Percentiles rank a stretch among this genome's conserved stretches.
phyloP scores from a whole-genome alignment of 2,329 filamentous ascomycete species.

The Lecanosticta acicola region DNA sequence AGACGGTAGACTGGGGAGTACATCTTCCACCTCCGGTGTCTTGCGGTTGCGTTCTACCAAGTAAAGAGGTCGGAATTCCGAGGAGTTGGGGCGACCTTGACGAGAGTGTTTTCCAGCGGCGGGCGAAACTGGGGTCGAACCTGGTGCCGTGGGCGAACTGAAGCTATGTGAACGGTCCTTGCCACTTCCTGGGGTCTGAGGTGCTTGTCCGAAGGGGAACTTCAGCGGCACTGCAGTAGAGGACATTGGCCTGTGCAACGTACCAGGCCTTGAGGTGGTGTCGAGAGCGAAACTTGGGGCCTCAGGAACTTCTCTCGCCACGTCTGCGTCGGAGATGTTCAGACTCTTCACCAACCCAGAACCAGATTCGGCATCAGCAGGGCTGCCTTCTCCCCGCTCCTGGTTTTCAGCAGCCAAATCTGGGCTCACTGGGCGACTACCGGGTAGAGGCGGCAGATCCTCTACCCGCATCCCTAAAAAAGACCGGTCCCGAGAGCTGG shows the following conservation, averaged over 20 bases:
- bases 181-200: conserved; percentile 22
- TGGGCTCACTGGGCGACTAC: conserved; percentile 26
- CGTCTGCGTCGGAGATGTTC: not conserved
- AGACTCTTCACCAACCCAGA: conserved; percentile 18
- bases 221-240: conserved; percentile 34
- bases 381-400: conserved; percentile 32
- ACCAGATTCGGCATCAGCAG: conserved; percentile 28
- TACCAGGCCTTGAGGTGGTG: conserved; percentile 13
- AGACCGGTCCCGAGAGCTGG: conserved; percentile 41
- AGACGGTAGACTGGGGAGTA: conserved; percentile 49
- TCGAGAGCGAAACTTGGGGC: conserved; percentile 1
- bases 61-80: conserved; percentile 73
- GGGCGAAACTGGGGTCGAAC: conserved; percentile 17
- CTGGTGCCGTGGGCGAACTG: conserved; percentile 14
- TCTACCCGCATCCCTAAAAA: conserved; percentile 62
- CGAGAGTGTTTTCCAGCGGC: conserved; percentile 17
- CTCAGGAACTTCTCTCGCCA: not conserved
- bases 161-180: conserved; percentile 30
- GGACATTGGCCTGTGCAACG: conserved; percentile 21
- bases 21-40: conserved; percentile 38
- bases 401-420: conserved; percentile 20
- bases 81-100: conserved; percentile 22
- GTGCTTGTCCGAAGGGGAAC: conserved; percentile 30
- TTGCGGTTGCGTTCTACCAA: conserved; percentile 64
- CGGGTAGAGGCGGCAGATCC: conserved; percentile 48